These are phyloP conservation scores for Metschnikowia amazonensis DNA, from an alignment of 805 yeast species.

Conservation along the genomic window DNA sequence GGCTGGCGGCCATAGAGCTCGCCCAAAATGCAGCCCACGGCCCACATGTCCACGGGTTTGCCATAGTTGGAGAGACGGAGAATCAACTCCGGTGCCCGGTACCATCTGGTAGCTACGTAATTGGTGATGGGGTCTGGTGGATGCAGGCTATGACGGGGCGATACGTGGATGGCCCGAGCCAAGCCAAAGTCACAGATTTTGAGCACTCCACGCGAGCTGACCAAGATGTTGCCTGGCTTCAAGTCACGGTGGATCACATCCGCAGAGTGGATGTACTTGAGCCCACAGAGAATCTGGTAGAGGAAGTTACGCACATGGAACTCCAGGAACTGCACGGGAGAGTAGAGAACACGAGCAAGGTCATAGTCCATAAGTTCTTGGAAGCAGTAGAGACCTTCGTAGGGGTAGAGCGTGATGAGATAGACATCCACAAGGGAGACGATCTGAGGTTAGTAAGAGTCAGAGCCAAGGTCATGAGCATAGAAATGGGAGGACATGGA, in stretches of 20 bases:
- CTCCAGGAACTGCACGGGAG: constrained; percentile 74
- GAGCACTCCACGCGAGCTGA: constrained; percentile 65
- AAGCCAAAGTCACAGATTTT: constrained; percentile 94
- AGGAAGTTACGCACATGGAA: constrained; percentile 72
- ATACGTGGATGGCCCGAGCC: constrained; percentile 66
- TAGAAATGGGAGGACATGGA: not conserved
- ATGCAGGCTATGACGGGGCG: constrained; percentile 17
- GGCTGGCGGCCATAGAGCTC: constrained; percentile 82
- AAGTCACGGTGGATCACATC: constrained; percentile 90
- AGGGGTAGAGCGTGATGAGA: constrained; percentile 59
- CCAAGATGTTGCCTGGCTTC: constrained; percentile 86
- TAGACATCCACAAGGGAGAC: constrained; percentile 73
- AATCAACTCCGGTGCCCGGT: constrained; percentile 88
- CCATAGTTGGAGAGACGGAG: constrained; percentile 56
- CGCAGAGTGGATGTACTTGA: constrained; percentile 87
- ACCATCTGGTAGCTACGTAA: constrained; percentile 95
- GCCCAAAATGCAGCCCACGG: constrained; percentile 85
- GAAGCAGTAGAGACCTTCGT: constrained; percentile 83
- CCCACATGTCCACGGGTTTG: constrained; percentile 84
- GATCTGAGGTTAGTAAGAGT: constrained; percentile 40
- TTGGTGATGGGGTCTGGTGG: constrained; percentile 52
- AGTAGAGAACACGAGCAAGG: constrained; percentile 74
- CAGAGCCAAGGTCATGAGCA: not conserved
- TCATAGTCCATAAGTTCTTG: constrained; percentile 85
- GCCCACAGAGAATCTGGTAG: constrained; percentile 81